Evolutionary conservation across 306 rosid genomes (phyloP).

Genomic region (Trifolium fragiferum): DNA sequence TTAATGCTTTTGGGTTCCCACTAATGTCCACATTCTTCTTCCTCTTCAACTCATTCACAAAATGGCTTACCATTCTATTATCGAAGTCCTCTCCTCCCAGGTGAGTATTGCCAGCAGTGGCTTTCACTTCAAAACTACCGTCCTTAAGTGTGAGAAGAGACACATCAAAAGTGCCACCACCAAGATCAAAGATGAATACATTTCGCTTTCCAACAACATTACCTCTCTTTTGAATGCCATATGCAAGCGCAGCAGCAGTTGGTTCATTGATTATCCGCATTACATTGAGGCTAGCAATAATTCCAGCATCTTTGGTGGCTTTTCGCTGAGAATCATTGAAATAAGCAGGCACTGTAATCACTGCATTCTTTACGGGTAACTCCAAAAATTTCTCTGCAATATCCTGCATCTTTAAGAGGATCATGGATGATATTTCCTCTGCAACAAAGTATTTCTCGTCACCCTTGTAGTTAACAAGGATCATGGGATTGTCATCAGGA

Average conservation of each 20-base stretch:
- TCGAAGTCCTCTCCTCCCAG: neutral
- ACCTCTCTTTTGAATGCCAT: neutral
- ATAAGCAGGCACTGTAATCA: neutral
- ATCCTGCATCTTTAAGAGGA: neutral
- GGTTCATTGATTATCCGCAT: neutral
- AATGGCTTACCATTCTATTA: neutral
- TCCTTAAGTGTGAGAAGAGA: neutral
- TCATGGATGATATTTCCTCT: neutral
- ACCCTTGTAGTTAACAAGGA: neutral
- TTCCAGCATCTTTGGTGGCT: neutral
- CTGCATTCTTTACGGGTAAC: neutral
- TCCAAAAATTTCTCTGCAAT: neutral
- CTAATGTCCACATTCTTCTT: neutral
- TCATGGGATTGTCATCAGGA: neutral
- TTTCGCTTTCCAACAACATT: neutral
- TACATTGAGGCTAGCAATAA: slow-evolving; percentile 1
- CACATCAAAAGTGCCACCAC: neutral
- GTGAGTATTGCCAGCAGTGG: neutral
- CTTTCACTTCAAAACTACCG: neutral
- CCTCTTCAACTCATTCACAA: neutral
- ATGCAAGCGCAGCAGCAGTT: neutral
- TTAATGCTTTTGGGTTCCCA: neutral
- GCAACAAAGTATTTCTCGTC: neutral
- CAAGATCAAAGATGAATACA: neutral
- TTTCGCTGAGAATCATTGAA: neutral